A percentile compares a stretch with the other conserved stretches of the same genome.
Evolutionary conservation across 345 rosid species (phyloP).

Genomic region (Carallia pectinifolia): DNA sequence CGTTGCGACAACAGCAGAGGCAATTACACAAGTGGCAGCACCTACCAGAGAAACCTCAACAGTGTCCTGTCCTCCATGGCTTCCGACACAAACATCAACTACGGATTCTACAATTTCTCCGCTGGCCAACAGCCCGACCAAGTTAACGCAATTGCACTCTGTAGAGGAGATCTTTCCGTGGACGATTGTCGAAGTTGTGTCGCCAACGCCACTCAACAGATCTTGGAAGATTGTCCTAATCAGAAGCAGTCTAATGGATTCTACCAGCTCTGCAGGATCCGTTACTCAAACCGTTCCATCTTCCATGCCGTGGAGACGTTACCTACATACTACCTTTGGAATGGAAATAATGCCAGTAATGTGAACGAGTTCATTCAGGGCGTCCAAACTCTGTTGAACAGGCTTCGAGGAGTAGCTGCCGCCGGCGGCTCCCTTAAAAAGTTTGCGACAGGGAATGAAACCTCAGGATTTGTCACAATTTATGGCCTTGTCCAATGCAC

Average conservation of each 20-base stretch:
- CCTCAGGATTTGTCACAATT: constrained; percentile 10
- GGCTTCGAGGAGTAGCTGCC: constrained; percentile 24
- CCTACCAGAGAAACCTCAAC: constrained; percentile 40
- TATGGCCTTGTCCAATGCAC: constrained; percentile 33
- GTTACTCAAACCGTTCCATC: constrained; percentile 12
- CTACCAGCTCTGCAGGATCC: background rate
- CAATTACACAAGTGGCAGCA: constrained; percentile 36
- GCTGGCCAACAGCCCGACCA: constrained; percentile 22
- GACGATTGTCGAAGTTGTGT: background rate
- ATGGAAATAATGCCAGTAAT: background rate
- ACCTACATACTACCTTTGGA: background rate
- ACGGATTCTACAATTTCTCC: constrained; percentile 43
- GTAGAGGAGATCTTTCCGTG: constrained; percentile 1
- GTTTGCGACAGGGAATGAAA: constrained; percentile 34
- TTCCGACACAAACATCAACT: constrained; percentile 28
- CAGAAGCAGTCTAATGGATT: constrained; percentile 6
- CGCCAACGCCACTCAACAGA: background rate
- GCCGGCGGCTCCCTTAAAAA: constrained; percentile 32
- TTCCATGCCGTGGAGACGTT: background rate
- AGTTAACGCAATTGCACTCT: background rate
- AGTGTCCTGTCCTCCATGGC: constrained; percentile 33
- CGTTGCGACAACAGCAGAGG: constrained; percentile 2
- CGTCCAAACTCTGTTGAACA: constrained; percentile 10
- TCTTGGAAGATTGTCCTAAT: constrained; percentile 3
- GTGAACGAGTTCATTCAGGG: constrained; percentile 19